Evolutionary conservation across 495 filamentous ascomycete genomes (phyloP), one percentile per base, ranked within the genome.

Genomic region (Penicillium coffeae): DNA sequence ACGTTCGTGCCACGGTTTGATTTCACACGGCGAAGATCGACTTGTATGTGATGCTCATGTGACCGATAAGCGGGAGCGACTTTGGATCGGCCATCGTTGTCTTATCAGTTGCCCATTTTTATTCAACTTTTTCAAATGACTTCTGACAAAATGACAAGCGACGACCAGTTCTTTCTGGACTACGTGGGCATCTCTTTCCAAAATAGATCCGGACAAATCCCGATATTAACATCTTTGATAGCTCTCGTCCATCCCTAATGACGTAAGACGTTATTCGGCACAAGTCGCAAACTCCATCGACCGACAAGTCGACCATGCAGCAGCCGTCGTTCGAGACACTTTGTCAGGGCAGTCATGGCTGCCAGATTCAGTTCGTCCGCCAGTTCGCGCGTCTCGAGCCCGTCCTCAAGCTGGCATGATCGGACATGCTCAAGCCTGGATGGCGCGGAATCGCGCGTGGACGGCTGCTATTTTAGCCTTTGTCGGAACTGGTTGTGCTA

Each of bases 231-330:
- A 8, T 20, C 19, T 9, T 1, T 14, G 14, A n/a, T 48, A 90
- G 85, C 84, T 91, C 35, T 78, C 84, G 50, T 83, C 79, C 42
- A 78, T 91, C 46, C 84, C 87, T 33, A 76, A 80, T 68, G 82
- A 89, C 55, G 78, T 91, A 70, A 77, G 74, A 45, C 68, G 70
- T 52, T 84, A 84, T 64, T 80, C 84, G 4, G 65, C 70, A 53
- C 69, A 84, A 21, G 79, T 87, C 51, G 87, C 88, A 50, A 84
- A 90, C 45, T 83, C 82, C 34, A 80, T 95, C 64, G 86, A 96
- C 61, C 75, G 76, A 37, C 77, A 88, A 41, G 80, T 92, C 63
- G 88, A 95, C 54, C 64, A 74, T 43, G 81, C 85, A 27, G 83
- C 90, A 16, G 70, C 68, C 10, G 65, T 64, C 18, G 59, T 93